Conservation (phyloP, 805 yeast species). For the Martiniozyma abietophila region DNA sequence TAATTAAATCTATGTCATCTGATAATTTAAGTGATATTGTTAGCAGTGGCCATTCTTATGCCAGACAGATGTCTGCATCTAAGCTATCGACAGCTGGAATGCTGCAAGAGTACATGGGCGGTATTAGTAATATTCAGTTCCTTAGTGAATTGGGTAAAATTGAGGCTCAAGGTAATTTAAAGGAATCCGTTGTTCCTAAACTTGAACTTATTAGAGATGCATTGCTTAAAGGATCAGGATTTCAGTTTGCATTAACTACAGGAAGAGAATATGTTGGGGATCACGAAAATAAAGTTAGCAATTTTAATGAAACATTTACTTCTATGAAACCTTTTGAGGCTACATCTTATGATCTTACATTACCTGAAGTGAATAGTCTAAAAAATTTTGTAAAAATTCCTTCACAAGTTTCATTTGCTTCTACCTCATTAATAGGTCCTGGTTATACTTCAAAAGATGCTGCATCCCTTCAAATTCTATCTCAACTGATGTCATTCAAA, state of each 20-base stretch:
- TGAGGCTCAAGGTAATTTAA: conserved; percentile 42
- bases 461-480: conserved; percentile 73
- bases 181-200: conserved; percentile 54
- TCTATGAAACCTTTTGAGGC: conserved; percentile 8
- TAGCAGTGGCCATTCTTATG: conserved; percentile 81
- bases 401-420: conserved; percentile 80
- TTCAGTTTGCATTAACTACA: conserved; percentile 51
- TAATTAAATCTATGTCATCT: conserved; percentile 66
- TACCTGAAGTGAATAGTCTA: not conserved
- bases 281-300: conserved; percentile 29
- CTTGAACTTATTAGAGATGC: conserved; percentile 41
- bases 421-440: conserved; percentile 58
- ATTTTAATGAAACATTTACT: conserved; percentile 22
- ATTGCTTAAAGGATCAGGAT: conserved; percentile 30
- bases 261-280: conserved; percentile 32
- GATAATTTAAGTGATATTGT: conserved; percentile 75
- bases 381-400: conserved; percentile 53
- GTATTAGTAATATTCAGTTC: conserved; percentile 71
- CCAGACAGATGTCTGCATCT: conserved; percentile 59
- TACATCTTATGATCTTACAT: conserved; percentile 10
- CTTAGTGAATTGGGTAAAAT: conserved; percentile 48
- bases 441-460: conserved; percentile 65
- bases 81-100: conserved; percentile 50
- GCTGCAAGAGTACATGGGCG: conserved; percentile 55
- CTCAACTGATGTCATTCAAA: conserved; percentile 74